Conservation (phyloP, 78 protist genomes). For the Protostelium mycophagum region DNA sequence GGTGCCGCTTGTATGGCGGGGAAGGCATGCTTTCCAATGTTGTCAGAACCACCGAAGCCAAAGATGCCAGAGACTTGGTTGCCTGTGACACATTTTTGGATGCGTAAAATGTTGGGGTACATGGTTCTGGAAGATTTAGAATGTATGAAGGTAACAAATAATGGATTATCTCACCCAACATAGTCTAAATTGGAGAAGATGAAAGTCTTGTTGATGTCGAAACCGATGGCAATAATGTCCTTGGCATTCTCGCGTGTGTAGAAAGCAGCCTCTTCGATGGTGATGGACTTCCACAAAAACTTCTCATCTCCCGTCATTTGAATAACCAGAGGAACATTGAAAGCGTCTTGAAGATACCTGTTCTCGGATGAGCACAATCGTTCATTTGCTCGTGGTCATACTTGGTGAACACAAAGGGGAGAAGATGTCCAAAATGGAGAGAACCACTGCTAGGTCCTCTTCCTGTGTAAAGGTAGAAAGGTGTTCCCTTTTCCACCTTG, state of each 20-base stretch:
- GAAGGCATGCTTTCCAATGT: conserved; percentile 85
- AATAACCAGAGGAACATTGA: conserved; percentile 95
- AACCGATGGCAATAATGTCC: conserved; percentile 99
- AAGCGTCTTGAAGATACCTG: conserved; percentile 89
- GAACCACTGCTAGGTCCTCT: conserved; percentile 97
- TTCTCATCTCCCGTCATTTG: conserved; percentile 99
- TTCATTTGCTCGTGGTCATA: conserved; percentile 27
- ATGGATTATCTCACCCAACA: conserved; percentile 47
- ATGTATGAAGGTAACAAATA: background rate
- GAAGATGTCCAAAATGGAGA: conserved; percentile 97
- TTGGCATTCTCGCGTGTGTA: conserved; percentile 85
- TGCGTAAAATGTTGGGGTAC: conserved; percentile 68
- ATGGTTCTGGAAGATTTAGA: conserved; percentile 19
- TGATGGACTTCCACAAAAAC: conserved; percentile 84
- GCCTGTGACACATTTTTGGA: conserved; percentile 41
- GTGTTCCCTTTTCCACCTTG: conserved; percentile 78
- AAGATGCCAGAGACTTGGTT: conserved; percentile 61
- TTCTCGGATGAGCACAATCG: background rate
- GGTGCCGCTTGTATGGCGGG: conserved; percentile 98
- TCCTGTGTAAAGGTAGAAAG: conserved; percentile 98
- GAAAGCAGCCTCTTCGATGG: conserved; percentile 67
- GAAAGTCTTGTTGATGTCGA: conserved; percentile 94
- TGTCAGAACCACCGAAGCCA: conserved; percentile 73
- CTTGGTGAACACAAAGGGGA: conserved; percentile 96
- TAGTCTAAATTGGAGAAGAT: conserved; percentile 95